phyloP scores from a whole-genome alignment of 225 moss, liverwort and hornwort genomes.

The Takakia lepidozioides region DNA sequence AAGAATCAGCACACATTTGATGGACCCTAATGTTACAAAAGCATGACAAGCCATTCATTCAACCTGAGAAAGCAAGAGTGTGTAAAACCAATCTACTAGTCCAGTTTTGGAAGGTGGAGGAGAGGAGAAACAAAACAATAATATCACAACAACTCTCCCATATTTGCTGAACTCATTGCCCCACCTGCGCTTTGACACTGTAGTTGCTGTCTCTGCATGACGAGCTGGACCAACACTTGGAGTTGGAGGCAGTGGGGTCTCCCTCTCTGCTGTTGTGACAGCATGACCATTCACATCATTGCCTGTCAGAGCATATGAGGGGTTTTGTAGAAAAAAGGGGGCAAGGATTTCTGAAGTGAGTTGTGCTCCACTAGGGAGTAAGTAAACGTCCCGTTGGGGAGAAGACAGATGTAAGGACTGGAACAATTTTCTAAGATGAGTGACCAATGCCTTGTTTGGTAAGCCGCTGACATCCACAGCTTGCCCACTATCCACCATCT shows the following conservation, averaged over 20 bases:
- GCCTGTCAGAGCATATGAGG: conserved; percentile 6
- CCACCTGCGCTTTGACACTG: conserved; percentile 44
- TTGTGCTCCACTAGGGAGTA: conserved; percentile 40
- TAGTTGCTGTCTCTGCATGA: no score
- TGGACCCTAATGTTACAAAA: no score
- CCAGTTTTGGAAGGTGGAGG: no score
- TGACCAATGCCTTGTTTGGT: conserved; percentile 50
- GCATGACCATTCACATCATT: no score
- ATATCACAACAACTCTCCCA: no score
- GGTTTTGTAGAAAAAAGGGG: conserved; percentile 11
- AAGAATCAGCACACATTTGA: no score
- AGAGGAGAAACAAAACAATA: no score
- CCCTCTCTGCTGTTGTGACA: conserved; percentile 12
- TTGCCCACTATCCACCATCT: conserved; percentile 70
- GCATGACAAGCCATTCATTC: no score
- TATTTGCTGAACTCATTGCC: no score
- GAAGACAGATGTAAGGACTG: conserved; percentile 35
- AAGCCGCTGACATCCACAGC: conserved; percentile 78
- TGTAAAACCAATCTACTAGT: no score
- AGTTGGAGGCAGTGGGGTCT: conserved; percentile 14
- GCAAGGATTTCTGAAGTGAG: conserved; percentile 52
- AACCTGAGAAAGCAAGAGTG: no score
- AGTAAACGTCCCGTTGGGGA: conserved; percentile 37
- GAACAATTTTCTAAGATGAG: conserved; percentile 58
- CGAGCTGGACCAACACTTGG: conserved; percentile 12